Base-by-base conservation (phyloP, 2,329 filamentous ascomycete species). In the Fusarium sacchari region DNA sequence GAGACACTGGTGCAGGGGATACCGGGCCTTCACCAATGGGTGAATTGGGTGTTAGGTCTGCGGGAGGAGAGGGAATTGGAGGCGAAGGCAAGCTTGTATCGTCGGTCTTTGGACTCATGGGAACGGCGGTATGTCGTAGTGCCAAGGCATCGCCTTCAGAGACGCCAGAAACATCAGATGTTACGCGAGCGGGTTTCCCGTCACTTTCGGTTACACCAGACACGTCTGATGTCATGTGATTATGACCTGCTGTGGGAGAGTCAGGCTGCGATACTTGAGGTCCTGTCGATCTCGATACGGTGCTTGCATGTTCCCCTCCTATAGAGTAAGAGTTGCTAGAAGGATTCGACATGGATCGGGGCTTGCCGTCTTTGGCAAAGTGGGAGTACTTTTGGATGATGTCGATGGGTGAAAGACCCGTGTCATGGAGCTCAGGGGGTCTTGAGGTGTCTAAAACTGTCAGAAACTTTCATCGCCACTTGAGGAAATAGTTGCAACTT, bases 391-490 rank as follows among this genome's bases (percentile, higher is more conserved):
- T 81, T 60, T 81, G 80, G 52, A 84, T 81, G n/a, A 86, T 79
- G 5, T 85, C 82, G 18, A 82, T 71, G 12, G 82, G 81, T 0
- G 82, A 80, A 22, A 85, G 78, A 20, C 81, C 81, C 3, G 83
- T 85, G 64, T 84, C 84, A 24, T 84, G 81, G 6, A 89, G 82
- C 69, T 89, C 88, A 22, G 77, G 79, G 2, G 74, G 82, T 0
- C 81, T 79, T 0, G 86, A 86, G 2, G 83, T 86, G 68, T 87
- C 86, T 84, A 60, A 22, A 47, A 26, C 42, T 57, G 53, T 67
- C 60, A 73, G 60, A 18, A 46, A 26, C 28, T 40, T 22, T 37
- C 5, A 22, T 32, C 13, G 34, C 22, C 13, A 39, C 14, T 18
- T 3, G 3, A 18, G 6, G 3, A 26, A 4, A 6, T 10, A 18